Conservation (phyloP, 2,329 filamentous ascomycete genomes). For the Trichothecium roseum region DNA sequence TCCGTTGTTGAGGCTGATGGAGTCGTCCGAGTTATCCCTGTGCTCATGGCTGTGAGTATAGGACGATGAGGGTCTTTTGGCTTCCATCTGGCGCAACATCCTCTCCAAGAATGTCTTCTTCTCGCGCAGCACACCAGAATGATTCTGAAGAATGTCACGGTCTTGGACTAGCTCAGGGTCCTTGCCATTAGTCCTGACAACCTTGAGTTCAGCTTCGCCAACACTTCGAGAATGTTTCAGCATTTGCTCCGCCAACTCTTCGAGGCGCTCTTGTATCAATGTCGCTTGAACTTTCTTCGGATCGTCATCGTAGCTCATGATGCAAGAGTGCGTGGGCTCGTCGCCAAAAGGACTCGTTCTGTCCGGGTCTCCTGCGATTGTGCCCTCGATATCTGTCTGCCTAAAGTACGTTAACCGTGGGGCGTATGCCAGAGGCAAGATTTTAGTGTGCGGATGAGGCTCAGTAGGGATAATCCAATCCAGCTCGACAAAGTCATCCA, state of each 20-base stretch:
- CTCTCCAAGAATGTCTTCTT: conserved; percentile 49
- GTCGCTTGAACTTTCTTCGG: conserved; percentile 80
- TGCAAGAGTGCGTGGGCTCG: conserved; percentile 87
- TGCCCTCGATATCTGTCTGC: conserved; percentile 82
- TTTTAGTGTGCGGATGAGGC: conserved; percentile 85
- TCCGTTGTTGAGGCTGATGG: conserved; percentile 43
- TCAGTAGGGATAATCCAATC: conserved; percentile 93
- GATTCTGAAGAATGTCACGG: conserved; percentile 47
- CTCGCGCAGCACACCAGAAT: conserved; percentile 44
- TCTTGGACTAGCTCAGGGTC: conserved; percentile 44
- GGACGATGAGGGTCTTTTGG: conserved; percentile 17
- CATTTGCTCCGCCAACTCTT: conserved; percentile 70
- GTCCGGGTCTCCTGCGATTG: conserved; percentile 69
- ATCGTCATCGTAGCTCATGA: conserved; percentile 86
- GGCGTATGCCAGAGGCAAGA: conserved; percentile 81
- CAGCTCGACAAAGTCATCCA: conserved; percentile 98
- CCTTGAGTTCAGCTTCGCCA: conserved; percentile 64
- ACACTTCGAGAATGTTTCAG: conserved; percentile 61
- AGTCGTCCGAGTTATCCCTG: conserved; percentile 20
- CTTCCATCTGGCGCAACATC: conserved; percentile 41
- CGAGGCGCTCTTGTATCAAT: conserved; percentile 70
- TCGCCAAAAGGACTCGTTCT: conserved; percentile 84
- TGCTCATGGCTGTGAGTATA: neutral
- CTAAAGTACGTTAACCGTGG: conserved; percentile 97
- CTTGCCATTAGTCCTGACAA: conserved; percentile 37